Conservation (phyloP, 257 asterid genomes). For the Anisodus tanguticus region DNA sequence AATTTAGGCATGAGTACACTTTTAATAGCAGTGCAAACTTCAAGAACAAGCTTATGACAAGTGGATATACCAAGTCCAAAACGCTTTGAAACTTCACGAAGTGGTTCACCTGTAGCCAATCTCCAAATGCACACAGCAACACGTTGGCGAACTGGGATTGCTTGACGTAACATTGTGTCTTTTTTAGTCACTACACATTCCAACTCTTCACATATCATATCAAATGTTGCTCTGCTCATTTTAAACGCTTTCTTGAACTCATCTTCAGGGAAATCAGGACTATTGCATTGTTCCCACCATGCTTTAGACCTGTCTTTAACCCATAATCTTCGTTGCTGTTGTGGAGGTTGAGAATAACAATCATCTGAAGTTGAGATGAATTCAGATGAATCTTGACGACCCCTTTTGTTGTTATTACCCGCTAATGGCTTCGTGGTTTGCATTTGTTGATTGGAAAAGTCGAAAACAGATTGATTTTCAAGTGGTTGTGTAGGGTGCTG, state of each 20-base stretch:
- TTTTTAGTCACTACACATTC: conserved; percentile 74
- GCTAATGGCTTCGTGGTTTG: background rate
- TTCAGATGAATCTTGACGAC: conserved; percentile 40
- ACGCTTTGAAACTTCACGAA: conserved; percentile 82
- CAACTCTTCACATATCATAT: conserved; percentile 69
- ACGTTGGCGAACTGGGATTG: conserved; percentile 89
- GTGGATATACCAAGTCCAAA: conserved; percentile 92
- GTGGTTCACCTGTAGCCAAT: conserved; percentile 92
- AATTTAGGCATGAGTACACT: conserved; percentile 72
- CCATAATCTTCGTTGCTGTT: conserved; percentile 67
- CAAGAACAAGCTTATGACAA: conserved; percentile 84
- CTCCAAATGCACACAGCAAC: conserved; percentile 93
- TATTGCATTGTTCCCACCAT: conserved; percentile 87
- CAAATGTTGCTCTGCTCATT: conserved; percentile 76
- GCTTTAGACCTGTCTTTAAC: conserved; percentile 79
- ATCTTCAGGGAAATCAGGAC: conserved; percentile 70
- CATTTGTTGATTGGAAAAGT: background rate
- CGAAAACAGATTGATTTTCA: background rate
- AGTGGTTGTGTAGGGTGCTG: background rate
- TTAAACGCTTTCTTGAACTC: conserved; percentile 70
- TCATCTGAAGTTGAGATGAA: conserved; percentile 3
- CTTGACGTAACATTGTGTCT: conserved; percentile 83
- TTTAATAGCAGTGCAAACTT: conserved; percentile 77
- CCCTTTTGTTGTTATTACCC: conserved; percentile 33
- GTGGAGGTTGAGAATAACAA: background rate